Percentiles rank a stretch among this genome's conserved stretches.
Conservation (phyloP, 345 rosid genomes). For the Orychophragmus violaceus region DNA sequence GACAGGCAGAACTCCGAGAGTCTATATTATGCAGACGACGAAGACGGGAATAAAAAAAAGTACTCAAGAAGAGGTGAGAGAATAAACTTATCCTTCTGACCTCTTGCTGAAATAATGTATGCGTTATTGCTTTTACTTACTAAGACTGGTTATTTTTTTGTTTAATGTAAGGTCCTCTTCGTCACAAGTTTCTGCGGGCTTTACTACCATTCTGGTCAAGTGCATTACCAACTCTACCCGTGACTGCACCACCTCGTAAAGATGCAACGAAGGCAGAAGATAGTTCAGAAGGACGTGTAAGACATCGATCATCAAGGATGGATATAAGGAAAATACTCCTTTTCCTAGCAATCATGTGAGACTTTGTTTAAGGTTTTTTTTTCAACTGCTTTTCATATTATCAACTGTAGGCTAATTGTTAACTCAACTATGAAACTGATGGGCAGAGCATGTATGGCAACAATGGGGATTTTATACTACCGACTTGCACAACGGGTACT, state of each 20-base stretch:
- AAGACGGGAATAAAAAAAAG: conserved; percentile 79
- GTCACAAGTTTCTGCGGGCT: conserved; percentile 82
- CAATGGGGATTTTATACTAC: conserved; percentile 95
- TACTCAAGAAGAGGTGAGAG: conserved; percentile 81
- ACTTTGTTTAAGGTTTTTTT: neutral
- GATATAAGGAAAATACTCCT: conserved; percentile 89
- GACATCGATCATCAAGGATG: conserved; percentile 71
- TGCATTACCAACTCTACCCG: conserved; percentile 94
- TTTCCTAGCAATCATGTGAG: conserved; percentile 85
- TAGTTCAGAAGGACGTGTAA: conserved; percentile 52
- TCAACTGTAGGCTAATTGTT: neutral
- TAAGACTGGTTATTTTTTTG: neutral
- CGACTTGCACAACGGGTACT: conserved; percentile 78
- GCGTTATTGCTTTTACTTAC: neutral
- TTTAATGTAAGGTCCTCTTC: conserved; percentile 62
- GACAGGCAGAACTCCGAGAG: conserved; percentile 82
- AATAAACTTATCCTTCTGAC: neutral
- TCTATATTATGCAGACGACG: conserved; percentile 85
- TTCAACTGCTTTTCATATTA: neutral
- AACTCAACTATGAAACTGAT: neutral
- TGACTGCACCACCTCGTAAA: conserved; percentile 87
- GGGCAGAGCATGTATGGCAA: conserved; percentile 97
- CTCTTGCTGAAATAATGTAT: neutral
- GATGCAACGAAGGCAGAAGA: conserved; percentile 63
- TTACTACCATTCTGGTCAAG: conserved; percentile 98